These are phyloP conservation scores for Ceratobasidium sp. DNA, from an alignment of 1,284 basidiomycete species.

Conservation along the genomic window DNA sequence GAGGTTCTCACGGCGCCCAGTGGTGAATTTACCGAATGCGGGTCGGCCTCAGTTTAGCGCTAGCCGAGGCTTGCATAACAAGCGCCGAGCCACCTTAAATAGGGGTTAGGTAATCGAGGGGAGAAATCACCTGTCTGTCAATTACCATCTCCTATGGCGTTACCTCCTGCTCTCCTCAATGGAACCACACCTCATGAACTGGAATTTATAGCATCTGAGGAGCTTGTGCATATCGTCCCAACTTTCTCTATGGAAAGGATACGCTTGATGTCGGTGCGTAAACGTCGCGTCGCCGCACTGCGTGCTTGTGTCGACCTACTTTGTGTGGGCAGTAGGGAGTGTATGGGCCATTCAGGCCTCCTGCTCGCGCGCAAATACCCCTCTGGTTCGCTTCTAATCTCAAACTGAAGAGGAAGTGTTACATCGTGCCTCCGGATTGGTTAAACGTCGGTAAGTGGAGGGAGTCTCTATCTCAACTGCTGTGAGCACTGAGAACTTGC, in stretches of 20 bases:
- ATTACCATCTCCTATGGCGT: conserved; percentile 62
- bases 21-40: too few relatives aligned
- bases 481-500: background rate
- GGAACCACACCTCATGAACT: conserved; percentile 82
- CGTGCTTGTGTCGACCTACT: conserved; percentile 20
- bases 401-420: conserved; percentile 93
- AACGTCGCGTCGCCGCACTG: conserved; percentile 48
- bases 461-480: background rate
- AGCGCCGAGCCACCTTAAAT: too few relatives aligned
- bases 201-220: conserved; percentile 85
- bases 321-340: conserved; percentile 67
- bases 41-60: too few relatives aligned
- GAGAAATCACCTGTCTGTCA: too few relatives aligned
- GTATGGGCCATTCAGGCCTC: conserved; percentile 93
- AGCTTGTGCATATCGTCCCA: conserved; percentile 83
- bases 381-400: conserved; percentile 95
- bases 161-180: conserved; percentile 63
- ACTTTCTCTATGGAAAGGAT: conserved; percentile 88
- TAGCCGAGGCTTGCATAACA: too few relatives aligned
- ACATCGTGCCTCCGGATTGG: conserved; percentile 91
- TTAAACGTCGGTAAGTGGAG: conserved; percentile 77
- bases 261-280: conserved; percentile 80
- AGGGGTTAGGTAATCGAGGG: too few relatives aligned
- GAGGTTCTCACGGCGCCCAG: conserved; percentile 4
- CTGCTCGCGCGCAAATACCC: conserved; percentile 82